Conservation (phyloP, 345 rosid species). For the Angophora floribunda region DNA sequence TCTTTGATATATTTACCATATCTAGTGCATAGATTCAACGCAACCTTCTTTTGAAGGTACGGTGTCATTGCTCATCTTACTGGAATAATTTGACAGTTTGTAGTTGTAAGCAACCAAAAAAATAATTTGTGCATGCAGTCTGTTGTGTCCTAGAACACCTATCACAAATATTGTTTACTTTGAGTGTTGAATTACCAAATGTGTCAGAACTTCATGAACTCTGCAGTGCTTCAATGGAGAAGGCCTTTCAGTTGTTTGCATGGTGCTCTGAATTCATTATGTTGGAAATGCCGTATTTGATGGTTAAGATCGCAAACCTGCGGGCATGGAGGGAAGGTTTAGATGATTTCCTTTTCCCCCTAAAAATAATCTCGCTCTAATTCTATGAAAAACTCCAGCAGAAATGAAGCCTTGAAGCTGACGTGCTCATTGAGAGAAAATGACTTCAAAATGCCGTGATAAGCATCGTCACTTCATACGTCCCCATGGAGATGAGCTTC, state of each 20-base stretch:
- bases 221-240: too few relatives aligned
- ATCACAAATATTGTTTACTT: conserved; percentile 43
- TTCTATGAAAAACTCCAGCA: background rate
- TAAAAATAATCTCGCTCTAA: too few relatives aligned
- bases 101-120: background rate
- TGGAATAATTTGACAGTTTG: too few relatives aligned
- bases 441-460: background rate
- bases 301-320: too few relatives aligned
- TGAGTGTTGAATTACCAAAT: conserved; percentile 45
- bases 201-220: background rate
- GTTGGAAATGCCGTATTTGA: too few relatives aligned
- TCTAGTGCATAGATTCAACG: conserved; percentile 45
- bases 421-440: background rate
- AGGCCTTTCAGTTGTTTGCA: too few relatives aligned
- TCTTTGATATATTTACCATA: conserved; percentile 52
- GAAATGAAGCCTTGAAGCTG: background rate
- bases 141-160: conserved; percentile 53
- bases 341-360: background rate
- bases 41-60: conserved; percentile 9
- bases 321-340: background rate
- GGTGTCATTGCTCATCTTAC: too few relatives aligned
- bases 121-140: conserved; percentile 32
- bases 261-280: too few relatives aligned
- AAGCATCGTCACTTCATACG: background rate
- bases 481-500: background rate